Base-by-base conservation (phyloP, 2,329 filamentous ascomycete genomes). In the Paraconiothyrium brasiliense region DNA sequence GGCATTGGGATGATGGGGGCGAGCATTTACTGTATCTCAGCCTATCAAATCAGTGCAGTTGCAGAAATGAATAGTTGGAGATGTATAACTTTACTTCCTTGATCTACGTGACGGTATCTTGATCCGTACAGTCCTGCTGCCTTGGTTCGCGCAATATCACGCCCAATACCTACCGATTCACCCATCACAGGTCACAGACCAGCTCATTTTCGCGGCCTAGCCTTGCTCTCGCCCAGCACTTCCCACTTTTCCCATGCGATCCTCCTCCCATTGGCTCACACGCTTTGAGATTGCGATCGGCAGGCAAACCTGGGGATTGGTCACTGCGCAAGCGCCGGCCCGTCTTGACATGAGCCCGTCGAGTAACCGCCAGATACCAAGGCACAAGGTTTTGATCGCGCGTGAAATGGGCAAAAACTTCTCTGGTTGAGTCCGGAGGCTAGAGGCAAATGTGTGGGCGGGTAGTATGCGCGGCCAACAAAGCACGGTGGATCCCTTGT, bases 111-210 rank as follows among this genome's bases (percentile, higher is more conserved):
- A 48, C 30, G 46, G 27, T 30, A 30, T 30, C 6, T 6, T 30
- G 27, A 30, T 6, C 27, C 27, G 27, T 30, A 2, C 27, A 20
- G 39, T 16, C 2, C n/a, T 9, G n/a, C 1, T 10, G 48, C 49
- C 49, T 52, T 24, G 49, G 49, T 52, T 52, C 49, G 34, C 49
- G 35, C 20, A 52, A 52, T 39, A 39, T 27, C 20, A n/a, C 34
- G 3, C 9, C 34, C 37, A 43, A 22, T 27, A 20, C 13, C 35
- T n/a, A 22, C 24, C 3, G n/a, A 41, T 41, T 46, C 43, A 46
- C 39, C 13, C 39, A 20, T 7, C 16, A 7, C 39, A 41, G 20
- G n/a, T 20, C 43, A 46, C 20, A 46, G 43, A 46, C 43, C 20
- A 24, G 43, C 43, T 46, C 43, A 46, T 46, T 46, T 41, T 20